phyloP scores from a whole-genome alignment of 345 rosid species.

The Dimocarpus longan region DNA sequence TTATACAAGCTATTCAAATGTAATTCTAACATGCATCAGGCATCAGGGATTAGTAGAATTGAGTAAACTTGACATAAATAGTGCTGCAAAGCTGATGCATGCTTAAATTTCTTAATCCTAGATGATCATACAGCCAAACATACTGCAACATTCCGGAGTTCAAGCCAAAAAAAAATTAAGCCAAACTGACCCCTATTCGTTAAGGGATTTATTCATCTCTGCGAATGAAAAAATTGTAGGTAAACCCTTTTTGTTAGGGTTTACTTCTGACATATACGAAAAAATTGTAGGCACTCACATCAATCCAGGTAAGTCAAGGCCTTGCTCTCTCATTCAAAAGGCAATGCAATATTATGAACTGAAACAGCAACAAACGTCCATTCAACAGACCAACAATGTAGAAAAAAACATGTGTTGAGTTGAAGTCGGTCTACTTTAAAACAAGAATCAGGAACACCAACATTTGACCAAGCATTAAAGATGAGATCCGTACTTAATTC shows the following conservation, averaged over 20 bases:
- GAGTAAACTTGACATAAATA: background rate
- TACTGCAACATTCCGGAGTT: background rate
- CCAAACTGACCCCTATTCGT: background rate
- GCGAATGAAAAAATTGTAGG: background rate
- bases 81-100: background rate
- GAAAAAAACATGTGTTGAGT: background rate
- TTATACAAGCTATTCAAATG: background rate
- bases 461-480: background rate
- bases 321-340: background rate
- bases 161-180: background rate
- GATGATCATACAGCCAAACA: background rate
- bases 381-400: background rate
- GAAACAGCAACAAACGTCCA: background rate
- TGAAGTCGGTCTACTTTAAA: background rate
- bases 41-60: background rate
- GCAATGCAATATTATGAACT: background rate
- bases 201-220: background rate
- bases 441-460: background rate
- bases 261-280: background rate
- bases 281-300: background rate
- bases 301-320: background rate
- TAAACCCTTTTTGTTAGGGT: background rate
- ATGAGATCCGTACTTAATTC: background rate
- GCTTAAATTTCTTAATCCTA: constrained; percentile 11
- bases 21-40: background rate